A percentile compares a stretch with the other conserved stretches of the same genome.
These are phyloP conservation scores for Strobilomyces dryophilus DNA, from an alignment of 768 basidiomycete species.

Conservation along the genomic window DNA sequence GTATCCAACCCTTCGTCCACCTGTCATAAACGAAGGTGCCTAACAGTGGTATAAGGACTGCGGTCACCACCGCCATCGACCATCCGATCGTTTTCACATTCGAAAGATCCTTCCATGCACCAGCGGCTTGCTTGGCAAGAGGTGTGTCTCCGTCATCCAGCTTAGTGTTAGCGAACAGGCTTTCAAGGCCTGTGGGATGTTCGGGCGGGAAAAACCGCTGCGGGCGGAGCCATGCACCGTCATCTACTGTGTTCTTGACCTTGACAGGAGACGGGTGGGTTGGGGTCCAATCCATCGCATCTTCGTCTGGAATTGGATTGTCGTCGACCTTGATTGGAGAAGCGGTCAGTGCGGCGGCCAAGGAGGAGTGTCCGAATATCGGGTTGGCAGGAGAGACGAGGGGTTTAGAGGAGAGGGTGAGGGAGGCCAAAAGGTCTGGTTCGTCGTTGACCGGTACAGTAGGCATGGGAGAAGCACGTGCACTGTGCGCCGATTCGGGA, in stretches of 20 bases:
- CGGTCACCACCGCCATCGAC: conserved; percentile 5
- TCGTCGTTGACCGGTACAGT: conserved; percentile 31
- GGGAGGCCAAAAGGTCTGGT: conserved; percentile 57
- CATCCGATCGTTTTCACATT: conserved; percentile 6
- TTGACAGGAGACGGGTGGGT: conserved; percentile 34
- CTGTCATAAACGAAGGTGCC: conserved; percentile 16
- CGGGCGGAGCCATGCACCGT: conserved; percentile 56
- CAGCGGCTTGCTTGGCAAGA: not conserved
- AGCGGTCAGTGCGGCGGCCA: conserved; percentile 32
- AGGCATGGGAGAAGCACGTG: conserved; percentile 27
- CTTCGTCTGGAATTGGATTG: conserved; percentile 22
- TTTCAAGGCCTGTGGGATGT: conserved; percentile 72
- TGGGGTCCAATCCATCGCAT: conserved; percentile 71
- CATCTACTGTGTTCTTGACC: conserved; percentile 19
- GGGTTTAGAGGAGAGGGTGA: conserved; percentile 64
- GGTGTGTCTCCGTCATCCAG: conserved; percentile 41
- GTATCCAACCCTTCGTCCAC: conserved; percentile 22
- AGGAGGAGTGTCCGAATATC: conserved; percentile 69
- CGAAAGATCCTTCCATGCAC: not conserved
- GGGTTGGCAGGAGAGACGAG: conserved; percentile 46
- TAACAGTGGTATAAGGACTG: conserved; percentile 18
- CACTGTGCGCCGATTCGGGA: conserved; percentile 29
- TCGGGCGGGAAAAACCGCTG: conserved; percentile 78
- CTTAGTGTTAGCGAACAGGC: conserved; percentile 58
- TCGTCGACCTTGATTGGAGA: conserved; percentile 27